Evolutionary conservation across 73 alveolate genomes (phyloP), one percentile per base, ranked within the genome.

Genomic region (Stentor coeruleus): DNA sequence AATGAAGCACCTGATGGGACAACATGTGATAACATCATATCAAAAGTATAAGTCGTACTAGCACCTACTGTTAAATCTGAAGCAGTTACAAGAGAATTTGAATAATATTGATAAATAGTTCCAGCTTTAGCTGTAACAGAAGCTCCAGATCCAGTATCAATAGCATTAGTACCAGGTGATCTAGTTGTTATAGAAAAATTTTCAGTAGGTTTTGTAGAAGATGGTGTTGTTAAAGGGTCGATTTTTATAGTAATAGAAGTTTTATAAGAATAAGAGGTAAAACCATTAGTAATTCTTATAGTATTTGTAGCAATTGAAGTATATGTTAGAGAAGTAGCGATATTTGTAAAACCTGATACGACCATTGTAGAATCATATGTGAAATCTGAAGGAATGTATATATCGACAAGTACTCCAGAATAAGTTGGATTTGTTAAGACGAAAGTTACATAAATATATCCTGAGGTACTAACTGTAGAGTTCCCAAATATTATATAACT

Each of bases 271-370:
- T 66, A 66, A 11, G 79, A 20, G 11, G 79, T 26, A 20, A 14
- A 66, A 26, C 79, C 79, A 33, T 66, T 66, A 40, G 79, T 66
- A 1, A 66, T 66, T 66, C 39, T 66, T 26, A 66, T 66, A 66
- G 37, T 31, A 33, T 66, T 66, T 26, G 79, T 26, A 26, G 40
- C 14, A 28, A 66, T 31, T 20, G 1, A 28, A 40, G 0, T 28
- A 2, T 0, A 0, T 28, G 33, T 37, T 31, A 14, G 42, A 1
- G 0, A 28, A 20, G 41, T 1, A 26, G 36, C 42, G 33, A 66
- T 66, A 28, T 40, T 40, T 28, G 40, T 66, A 0, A 0, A 0
- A 2, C 79, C 79, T 20, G 79, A 28, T 1, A 66, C 79, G 14
- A 66, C 41, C 39, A 33, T 26, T 26, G 79, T 20, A 26, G 39